phyloP scores from a whole-genome alignment of 768 basidiomycete genomes.

The Amanita muscaria region DNA sequence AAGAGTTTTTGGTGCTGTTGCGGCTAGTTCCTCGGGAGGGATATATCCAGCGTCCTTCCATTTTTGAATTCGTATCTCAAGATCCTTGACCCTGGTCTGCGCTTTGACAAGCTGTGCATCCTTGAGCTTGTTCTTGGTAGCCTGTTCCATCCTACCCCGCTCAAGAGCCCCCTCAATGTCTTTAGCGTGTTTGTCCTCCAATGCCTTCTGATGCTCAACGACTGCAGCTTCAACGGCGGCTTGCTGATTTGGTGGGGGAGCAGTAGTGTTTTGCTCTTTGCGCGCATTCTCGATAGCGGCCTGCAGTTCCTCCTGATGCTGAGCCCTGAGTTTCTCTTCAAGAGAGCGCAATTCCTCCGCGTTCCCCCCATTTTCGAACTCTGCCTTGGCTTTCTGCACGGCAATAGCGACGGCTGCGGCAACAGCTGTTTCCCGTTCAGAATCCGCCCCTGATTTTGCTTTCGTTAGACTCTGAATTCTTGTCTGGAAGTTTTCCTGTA shows the following conservation, averaged over 20 bases:
- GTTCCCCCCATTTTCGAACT: constrained; percentile 40
- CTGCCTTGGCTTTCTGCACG: constrained; percentile 45
- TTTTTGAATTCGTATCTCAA: constrained; percentile 54
- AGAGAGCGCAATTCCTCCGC: constrained; percentile 50
- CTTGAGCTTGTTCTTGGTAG: constrained; percentile 56
- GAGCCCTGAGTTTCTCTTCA: constrained; percentile 40
- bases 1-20: constrained; percentile 15
- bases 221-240: constrained; percentile 40
- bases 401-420: constrained; percentile 47
- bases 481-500: constrained; percentile 54
- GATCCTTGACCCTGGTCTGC: constrained; percentile 55
- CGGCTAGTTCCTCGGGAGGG: constrained; percentile 22
- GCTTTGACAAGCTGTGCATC: constrained; percentile 58
- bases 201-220: constrained; percentile 37
- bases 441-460: constrained; percentile 35
- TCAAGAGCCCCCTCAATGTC: constrained; percentile 63
- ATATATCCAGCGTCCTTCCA: constrained; percentile 44
- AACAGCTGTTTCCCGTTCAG: constrained; percentile 32
- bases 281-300: constrained; percentile 33
- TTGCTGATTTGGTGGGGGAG: constrained; percentile 22
- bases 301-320: constrained; percentile 48
- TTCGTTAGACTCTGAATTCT: constrained; percentile 46
- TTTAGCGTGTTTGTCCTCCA: constrained; percentile 38
- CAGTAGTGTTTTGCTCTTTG: constrained; percentile 20
- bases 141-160: constrained; percentile 55